phyloP scores from a whole-genome alignment of 495 filamentous ascomycete genomes.

The Aspergillus sclerotiicarbonarius region DNA sequence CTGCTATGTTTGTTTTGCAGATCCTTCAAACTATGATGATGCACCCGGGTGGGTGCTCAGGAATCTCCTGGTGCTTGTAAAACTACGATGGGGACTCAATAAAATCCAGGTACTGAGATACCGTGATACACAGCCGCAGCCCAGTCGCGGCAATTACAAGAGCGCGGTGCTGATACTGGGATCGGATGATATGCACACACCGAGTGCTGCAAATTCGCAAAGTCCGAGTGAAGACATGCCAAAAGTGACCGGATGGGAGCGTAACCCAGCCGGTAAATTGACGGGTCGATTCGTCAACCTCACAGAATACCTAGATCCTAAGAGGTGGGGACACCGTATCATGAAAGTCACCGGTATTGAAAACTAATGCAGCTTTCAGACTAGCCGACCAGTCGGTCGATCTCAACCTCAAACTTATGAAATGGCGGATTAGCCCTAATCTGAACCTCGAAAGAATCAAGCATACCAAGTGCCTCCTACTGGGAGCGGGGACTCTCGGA shows the following conservation, averaged over 20 bases:
- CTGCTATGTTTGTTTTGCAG: conserved; percentile 80
- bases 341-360: not conserved
- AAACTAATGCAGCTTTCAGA: conserved; percentile 26
- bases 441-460: conserved; percentile 88
- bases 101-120: conserved; percentile 87
- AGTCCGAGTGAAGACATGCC: conserved; percentile 55
- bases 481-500: conserved; percentile 94
- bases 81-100: conserved; percentile 72
- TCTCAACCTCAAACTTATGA: conserved; percentile 96
- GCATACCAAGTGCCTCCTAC: conserved; percentile 82
- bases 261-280: conserved; percentile 71
- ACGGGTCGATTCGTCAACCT: conserved; percentile 74
- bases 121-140: conserved; percentile 73
- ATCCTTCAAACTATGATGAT: conserved; percentile 84
- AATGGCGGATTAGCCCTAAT: conserved; percentile 90
- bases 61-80: conserved; percentile 84
- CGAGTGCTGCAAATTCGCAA: conserved; percentile 13
- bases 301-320: conserved; percentile 87
- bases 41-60: conserved; percentile 90
- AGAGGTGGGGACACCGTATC: conserved; percentile 38
- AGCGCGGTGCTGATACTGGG: conserved; percentile 73
- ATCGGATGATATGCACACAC: conserved; percentile 39
- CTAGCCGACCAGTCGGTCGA: conserved; percentile 96
- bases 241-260: conserved; percentile 93
- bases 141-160: conserved; percentile 69